Percentiles rank a stretch among this genome's conserved stretches.
Conservation (phyloP, 2,329 filamentous ascomycete species). For the Phaeosphaeria sp. region DNA sequence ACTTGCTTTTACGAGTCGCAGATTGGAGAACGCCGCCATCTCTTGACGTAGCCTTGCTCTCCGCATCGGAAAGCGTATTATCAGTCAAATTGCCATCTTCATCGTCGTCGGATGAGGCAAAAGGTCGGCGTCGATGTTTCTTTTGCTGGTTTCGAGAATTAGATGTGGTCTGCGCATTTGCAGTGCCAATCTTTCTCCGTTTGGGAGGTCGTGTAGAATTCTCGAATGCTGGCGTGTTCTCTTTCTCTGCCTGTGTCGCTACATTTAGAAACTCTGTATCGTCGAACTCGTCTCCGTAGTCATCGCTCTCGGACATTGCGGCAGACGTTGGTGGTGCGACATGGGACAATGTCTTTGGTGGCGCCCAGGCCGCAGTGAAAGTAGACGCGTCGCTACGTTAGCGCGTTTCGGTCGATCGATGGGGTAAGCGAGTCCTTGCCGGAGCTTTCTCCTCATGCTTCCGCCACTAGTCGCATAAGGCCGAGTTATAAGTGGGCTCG, state of each 20-base stretch:
- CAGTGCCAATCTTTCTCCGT: conserved; percentile 38
- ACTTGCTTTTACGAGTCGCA: conserved; percentile 19
- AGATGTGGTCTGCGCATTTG: conserved; percentile 29
- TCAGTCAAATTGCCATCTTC: conserved; percentile 16
- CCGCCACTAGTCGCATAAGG: conserved; percentile 18
- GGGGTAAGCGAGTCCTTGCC: conserved; percentile 25
- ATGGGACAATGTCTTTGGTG: conserved; percentile 14
- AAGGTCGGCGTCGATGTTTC: conserved; percentile 24
- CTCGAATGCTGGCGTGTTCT: conserved; percentile 39
- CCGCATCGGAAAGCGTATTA: conserved; percentile 11
- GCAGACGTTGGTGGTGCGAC: conserved; percentile 17
- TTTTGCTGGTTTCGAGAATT: conserved; percentile 29
- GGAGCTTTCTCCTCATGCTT: conserved; percentile 1
- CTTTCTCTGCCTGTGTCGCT: conserved; percentile 58
- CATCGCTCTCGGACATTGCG: conserved; percentile 53
- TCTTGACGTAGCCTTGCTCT: conserved; percentile 14
- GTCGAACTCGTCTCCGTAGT: conserved; percentile 68
- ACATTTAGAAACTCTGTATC: conserved; percentile 71
- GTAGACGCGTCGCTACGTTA: conserved; percentile 24
- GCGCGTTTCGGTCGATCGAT: conserved; percentile 30
- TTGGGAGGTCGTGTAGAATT: conserved; percentile 45
- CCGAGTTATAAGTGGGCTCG: conserved; percentile 1
- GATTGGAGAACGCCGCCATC: conserved; percentile 10
- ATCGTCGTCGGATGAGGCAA: conserved; percentile 37
- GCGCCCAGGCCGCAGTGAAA: conserved; percentile 16